These are phyloP conservation scores for Canavalia ensiformis DNA, from an alignment of 306 rosid species.

Conservation along the genomic window DNA sequence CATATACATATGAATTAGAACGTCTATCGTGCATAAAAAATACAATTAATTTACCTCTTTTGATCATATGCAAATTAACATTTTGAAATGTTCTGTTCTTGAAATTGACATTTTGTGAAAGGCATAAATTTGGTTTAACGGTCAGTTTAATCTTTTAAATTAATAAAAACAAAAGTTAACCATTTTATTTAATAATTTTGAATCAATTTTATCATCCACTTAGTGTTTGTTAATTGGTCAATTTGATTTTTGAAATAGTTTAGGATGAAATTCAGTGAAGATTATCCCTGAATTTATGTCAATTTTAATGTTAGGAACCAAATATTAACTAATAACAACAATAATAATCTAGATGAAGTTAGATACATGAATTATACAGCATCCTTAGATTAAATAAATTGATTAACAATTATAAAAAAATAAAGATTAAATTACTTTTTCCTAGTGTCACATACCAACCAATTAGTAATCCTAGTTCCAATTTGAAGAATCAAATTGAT, in stretches of 20 bases:
- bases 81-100: too few relatives aligned
- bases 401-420: not conserved
- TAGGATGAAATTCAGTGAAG: too few relatives aligned
- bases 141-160: too few relatives aligned
- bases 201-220: not conserved
- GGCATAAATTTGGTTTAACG: not conserved
- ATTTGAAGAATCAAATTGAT: not conserved
- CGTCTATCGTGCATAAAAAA: not conserved
- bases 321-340: too few relatives aligned
- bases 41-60: not conserved
- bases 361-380: too few relatives aligned
- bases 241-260: too few relatives aligned
- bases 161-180: not conserved
- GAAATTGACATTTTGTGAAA: not conserved
- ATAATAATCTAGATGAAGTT: too few relatives aligned
- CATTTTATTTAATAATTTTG: not conserved
- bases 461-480: not conserved
- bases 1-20: too few relatives aligned
- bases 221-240: not conserved
- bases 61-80: not conserved
- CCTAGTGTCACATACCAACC: not conserved
- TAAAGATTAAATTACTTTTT: not conserved
- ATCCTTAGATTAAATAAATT: not conserved
- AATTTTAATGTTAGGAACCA: not conserved
- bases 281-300: not conserved